Base-by-base conservation (phyloP, 768 basidiomycete species). In the Mycena albidolilacea region DNA sequence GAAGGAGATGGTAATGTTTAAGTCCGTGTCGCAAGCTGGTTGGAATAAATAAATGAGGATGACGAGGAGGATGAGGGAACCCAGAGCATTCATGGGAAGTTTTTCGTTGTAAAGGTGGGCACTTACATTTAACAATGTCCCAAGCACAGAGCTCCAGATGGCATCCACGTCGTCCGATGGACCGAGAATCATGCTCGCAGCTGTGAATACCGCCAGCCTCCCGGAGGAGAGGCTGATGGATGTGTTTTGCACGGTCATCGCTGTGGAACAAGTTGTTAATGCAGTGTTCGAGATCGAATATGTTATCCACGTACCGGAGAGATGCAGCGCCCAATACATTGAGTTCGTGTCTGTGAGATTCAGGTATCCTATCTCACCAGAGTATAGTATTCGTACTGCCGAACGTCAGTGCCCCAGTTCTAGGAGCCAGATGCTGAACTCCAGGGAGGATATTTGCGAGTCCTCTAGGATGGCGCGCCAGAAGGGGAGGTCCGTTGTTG, bases 331-430 rank as follows among this genome's bases (percentile, higher is more conserved):
- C 62, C 62, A 64, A 64, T 21, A 64, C 6, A 14, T 64, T 15
- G 44, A 35, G n/a, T 17, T 23, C 11, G 62, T 48, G 3, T 44
- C 62, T 1, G 62, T 19, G 44, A 64, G 50, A 37, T 10, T 12
- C 5, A 64, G 62, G 50, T 48, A 64, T 7, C 37, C 62, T 30
- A 64, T 64, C 17, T 64, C 62, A 7, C 62, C 62, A 7, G 62
- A 64, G 46, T 30, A 64, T 3, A 23, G 21, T 23, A 46, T 64
- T 48, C 23, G 37, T 35, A n/a, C 62, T 30, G 37, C 62, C 62
- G n/a, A 64, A 50, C 11, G 62, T 64, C 14, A 64, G 19, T 52
- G 50, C n/a, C 4, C 50, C 50, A 11, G 30, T 30, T 30, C 30
- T 3, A 3, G 30, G 3, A 52, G 50, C 50, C 50, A 52, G 7